phyloP scores from a whole-genome alignment of 768 basidiomycete genomes.

The Tulasnella sp. region DNA sequence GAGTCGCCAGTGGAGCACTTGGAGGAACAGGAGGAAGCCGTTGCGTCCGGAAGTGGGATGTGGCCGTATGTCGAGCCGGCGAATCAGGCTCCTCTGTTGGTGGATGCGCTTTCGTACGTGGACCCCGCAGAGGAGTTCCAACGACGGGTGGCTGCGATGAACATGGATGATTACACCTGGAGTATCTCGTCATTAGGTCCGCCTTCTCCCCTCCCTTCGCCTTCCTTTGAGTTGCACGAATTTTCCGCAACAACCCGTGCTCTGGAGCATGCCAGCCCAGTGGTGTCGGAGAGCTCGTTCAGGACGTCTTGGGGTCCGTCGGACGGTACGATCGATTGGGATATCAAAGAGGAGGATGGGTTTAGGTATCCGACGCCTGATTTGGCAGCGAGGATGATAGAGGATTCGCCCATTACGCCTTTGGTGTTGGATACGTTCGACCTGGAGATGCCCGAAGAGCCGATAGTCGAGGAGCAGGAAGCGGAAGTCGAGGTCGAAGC shows the following conservation, averaged over 20 bases:
- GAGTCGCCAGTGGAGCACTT: no score
- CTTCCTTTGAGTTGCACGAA: neutral
- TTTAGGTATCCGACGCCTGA: constrained; percentile 45
- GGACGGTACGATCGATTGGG: neutral
- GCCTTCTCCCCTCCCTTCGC: constrained; percentile 30
- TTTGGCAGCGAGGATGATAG: constrained; percentile 44
- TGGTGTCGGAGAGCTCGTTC: constrained; percentile 19
- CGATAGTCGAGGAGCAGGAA: no score
- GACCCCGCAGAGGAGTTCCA: neutral
- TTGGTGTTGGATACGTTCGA: constrained; percentile 15
- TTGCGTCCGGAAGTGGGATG: no score
- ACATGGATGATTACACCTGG: constrained; percentile 59
- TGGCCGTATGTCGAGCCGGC: no score
- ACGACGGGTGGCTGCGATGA: constrained; percentile 33
- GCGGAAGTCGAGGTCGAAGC: no score
- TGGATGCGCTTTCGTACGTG: no score
- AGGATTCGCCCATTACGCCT: constrained; percentile 43
- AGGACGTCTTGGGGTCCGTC: constrained; percentile 20
- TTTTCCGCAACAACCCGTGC: no score
- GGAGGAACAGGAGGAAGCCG: no score
- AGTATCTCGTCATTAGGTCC: constrained; percentile 61
- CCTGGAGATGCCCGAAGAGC: no score
- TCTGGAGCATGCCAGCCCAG: no score
- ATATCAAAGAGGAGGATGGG: neutral
- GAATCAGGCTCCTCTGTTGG: no score